These are phyloP conservation scores for Colletotrichum musicola DNA, from an alignment of 2,329 filamentous ascomycete genomes.

Conservation along the genomic window DNA sequence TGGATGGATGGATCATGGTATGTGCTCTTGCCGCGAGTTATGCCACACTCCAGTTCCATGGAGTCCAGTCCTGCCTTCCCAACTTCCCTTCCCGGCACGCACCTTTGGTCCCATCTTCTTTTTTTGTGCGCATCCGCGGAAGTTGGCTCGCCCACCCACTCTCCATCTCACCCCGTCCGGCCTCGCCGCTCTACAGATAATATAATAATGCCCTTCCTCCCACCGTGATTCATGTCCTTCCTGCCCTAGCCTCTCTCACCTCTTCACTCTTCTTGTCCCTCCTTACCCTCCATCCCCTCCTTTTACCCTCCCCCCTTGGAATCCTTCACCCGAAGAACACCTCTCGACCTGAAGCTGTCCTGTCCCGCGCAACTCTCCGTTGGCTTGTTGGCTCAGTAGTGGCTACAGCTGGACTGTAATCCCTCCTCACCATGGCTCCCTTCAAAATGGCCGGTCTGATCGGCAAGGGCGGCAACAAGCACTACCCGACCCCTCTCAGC, in stretches of 20 bases:
- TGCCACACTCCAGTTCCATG: slow-evolving; percentile 6
- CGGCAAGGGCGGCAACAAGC: slow-evolving; percentile 39
- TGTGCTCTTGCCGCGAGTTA: slow-evolving; percentile 25
- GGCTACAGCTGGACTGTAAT: slow-evolving; percentile 40
- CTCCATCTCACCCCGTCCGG: slow-evolving; percentile 22
- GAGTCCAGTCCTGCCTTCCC: background rate
- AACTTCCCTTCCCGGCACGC: slow-evolving; percentile 17
- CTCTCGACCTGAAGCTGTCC: slow-evolving; percentile 16
- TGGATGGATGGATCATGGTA: background rate
- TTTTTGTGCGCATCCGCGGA: slow-evolving; percentile 35
- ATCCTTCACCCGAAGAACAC: slow-evolving; percentile 12
- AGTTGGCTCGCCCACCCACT: slow-evolving; percentile 22
- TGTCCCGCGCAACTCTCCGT: slow-evolving; percentile 28
- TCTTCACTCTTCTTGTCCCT: slow-evolving; percentile 33
- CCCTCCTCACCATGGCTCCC: slow-evolving; percentile 34
- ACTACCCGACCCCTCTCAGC: slow-evolving; percentile 38
- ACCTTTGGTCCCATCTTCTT: slow-evolving; percentile 35
- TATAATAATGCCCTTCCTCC: slow-evolving; percentile 39
- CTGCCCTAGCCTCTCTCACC: slow-evolving; percentile 16
- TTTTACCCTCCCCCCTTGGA: background rate
- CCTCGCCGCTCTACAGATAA: slow-evolving; percentile 39
- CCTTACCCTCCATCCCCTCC: slow-evolving; percentile 24
- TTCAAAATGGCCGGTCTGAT: slow-evolving; percentile 39
- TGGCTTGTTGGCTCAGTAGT: slow-evolving; percentile 24
- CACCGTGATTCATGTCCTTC: slow-evolving; percentile 27